Conservation (phyloP, 2,329 filamentous ascomycete species). For the Aureobasidium melanogenum region DNA sequence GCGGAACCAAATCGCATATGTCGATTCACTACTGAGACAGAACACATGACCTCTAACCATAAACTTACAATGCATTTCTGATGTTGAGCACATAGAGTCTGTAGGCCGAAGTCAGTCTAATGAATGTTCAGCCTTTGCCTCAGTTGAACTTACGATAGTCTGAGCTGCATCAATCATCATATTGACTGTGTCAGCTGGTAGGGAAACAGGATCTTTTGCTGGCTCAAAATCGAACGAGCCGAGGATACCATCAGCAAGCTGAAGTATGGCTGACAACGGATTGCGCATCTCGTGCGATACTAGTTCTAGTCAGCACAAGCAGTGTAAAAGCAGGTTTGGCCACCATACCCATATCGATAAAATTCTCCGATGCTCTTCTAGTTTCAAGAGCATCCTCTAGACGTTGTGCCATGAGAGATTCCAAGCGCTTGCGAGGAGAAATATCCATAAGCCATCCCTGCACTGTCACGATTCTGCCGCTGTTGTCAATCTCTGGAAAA, state of each 20-base stretch:
- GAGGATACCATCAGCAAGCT: constrained; percentile 36
- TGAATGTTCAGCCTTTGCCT: no score
- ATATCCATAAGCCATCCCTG: constrained; percentile 28
- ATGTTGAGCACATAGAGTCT: constrained; percentile 2
- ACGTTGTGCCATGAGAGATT: constrained; percentile 22
- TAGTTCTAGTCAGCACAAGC: not conserved
- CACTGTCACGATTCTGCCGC: constrained; percentile 21
- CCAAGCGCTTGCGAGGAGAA: constrained; percentile 24
- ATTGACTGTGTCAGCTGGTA: constrained; percentile 7
- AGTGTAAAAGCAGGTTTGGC: not conserved
- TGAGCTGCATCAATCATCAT: constrained; percentile 19
- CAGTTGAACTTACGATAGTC: constrained; percentile 14
- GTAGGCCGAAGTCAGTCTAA: not conserved
- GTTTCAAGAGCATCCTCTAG: constrained; percentile 28
- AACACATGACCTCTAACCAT: not conserved
- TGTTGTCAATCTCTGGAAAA: constrained; percentile 24
- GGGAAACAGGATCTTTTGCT: not conserved
- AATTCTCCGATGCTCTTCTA: constrained; percentile 28
- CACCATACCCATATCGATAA: constrained; percentile 22
- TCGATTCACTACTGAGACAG: no score
- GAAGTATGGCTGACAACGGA: constrained; percentile 35
- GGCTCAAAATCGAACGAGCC: constrained; percentile 20
- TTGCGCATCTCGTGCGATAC: constrained; percentile 36
- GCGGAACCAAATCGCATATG: no score
- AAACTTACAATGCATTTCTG: not conserved